Evolutionary conservation across 176 grass and related monocot genomes (phyloP).

Genomic region (Juncus inflexus): DNA sequence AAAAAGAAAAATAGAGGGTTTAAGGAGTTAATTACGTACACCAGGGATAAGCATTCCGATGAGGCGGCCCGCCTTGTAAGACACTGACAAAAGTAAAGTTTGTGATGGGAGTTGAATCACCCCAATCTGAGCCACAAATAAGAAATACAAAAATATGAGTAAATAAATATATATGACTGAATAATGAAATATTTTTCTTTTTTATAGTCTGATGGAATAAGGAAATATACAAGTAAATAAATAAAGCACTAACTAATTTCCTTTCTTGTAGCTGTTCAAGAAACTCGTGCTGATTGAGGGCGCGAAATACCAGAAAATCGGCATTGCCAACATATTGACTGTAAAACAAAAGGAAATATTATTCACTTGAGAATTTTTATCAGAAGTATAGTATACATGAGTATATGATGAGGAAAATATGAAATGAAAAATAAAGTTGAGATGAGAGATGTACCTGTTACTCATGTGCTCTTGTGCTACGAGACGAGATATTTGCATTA

Average conservation of each 20-base stretch:
- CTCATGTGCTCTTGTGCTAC: conserved; percentile 97
- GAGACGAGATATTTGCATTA: conserved; percentile 97
- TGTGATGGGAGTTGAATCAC: conserved; percentile 28
- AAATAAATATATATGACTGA: conserved; percentile 10
- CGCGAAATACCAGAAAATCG: conserved; percentile 84
- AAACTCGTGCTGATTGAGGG: conserved; percentile 93
- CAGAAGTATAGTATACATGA: conserved; percentile 5
- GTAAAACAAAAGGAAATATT: conserved; percentile 23
- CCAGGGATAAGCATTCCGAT: conserved; percentile 98
- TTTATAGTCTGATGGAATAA: neutral
- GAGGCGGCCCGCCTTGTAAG: conserved; percentile 64
- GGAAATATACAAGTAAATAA: neutral
- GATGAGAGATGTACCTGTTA: conserved; percentile 58
- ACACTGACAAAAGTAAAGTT: conserved; percentile 86
- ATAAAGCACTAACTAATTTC: conserved; percentile 58
- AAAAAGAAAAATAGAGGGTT: neutral
- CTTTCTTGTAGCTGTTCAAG: conserved; percentile 98
- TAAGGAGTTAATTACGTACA: conserved; percentile 36
- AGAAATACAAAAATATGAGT: neutral
- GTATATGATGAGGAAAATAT: neutral
- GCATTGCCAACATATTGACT: conserved; percentile 97
- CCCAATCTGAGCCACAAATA: conserved; percentile 55
- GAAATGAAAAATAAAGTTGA: conserved; percentile 7
- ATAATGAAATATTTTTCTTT: conserved; percentile 2
- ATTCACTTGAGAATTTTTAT: conserved; percentile 30